A percentile compares a stretch with the other conserved stretches of the same genome.
Evolutionary conservation across 2,329 filamentous ascomycete species (phyloP).

Genomic region (Hortaea werneckii): DNA sequence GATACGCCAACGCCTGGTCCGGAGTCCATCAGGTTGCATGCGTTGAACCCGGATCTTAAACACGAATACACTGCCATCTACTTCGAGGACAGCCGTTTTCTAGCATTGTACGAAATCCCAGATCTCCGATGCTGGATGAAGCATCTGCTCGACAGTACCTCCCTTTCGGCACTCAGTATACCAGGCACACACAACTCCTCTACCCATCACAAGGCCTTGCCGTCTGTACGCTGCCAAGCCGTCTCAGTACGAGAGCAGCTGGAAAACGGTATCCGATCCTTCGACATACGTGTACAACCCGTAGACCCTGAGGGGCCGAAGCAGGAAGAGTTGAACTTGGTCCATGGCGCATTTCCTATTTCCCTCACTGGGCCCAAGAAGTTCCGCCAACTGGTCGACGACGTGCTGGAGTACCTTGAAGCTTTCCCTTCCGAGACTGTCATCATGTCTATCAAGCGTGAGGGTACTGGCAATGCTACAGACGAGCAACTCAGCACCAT

Average conservation of each 20-base stretch:
- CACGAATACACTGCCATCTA: slow-evolving; percentile 34
- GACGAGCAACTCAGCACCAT: slow-evolving; percentile 70
- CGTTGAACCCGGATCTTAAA: slow-evolving; percentile 30
- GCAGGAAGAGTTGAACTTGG: slow-evolving; percentile 60
- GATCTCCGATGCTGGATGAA: slow-evolving; percentile 72
- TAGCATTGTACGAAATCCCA: slow-evolving; percentile 60
- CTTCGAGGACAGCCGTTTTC: slow-evolving; percentile 27
- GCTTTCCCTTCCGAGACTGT: slow-evolving; percentile 71
- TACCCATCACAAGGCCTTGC: slow-evolving; percentile 72
- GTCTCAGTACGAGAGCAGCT: slow-evolving; percentile 69
- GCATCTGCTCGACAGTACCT: slow-evolving; percentile 58
- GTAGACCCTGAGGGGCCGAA: slow-evolving; percentile 45
- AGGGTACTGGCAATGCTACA: slow-evolving; percentile 70
- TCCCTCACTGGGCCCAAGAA: slow-evolving; percentile 72
- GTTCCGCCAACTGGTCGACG: slow-evolving; percentile 62
- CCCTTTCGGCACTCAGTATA: slow-evolving; percentile 73
- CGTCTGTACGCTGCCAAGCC: slow-evolving; percentile 87
- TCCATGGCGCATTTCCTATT: slow-evolving; percentile 85
- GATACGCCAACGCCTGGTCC: slow-evolving; percentile 53
- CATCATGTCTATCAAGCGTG: slow-evolving; percentile 80
- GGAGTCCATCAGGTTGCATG: slow-evolving; percentile 27
- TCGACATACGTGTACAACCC: slow-evolving; percentile 77
- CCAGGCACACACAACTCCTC: slow-evolving; percentile 95
- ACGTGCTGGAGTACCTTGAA: slow-evolving; percentile 60
- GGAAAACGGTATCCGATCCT: slow-evolving; percentile 81